Percentiles rank a stretch among this genome's conserved stretches.
Evolutionary conservation across 73 alveolate genomes (phyloP).

Genomic region (Breviolum minutum): DNA sequence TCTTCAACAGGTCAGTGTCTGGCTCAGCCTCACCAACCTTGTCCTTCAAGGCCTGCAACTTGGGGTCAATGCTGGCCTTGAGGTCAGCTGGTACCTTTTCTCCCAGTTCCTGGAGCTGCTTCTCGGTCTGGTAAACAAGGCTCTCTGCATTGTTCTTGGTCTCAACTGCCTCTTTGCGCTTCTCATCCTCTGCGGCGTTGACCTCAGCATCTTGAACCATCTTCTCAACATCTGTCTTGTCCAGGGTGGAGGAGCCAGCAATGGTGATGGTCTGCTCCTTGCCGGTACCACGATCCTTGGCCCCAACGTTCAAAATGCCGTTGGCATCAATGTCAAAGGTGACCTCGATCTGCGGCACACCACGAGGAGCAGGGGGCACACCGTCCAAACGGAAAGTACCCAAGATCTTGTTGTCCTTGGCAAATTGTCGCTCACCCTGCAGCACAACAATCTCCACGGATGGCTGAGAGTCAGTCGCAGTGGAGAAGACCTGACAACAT

Average conservation of each 20-base stretch:
- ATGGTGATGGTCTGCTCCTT: conserved; percentile 97
- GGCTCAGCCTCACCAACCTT: conserved; percentile 38
- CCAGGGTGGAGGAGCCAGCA: conserved; percentile 73
- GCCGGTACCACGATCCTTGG: conserved; percentile 99
- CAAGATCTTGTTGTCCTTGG: conserved; percentile 96
- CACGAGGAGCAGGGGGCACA: conserved; percentile 96
- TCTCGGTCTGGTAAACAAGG: conserved; percentile 91
- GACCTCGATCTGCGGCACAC: conserved; percentile 99
- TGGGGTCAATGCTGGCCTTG: conserved; percentile 65
- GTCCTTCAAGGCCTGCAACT: conserved; percentile 54
- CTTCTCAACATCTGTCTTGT: conserved; percentile 1
- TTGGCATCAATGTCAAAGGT: conserved; percentile 99
- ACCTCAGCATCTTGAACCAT: conserved; percentile 47
- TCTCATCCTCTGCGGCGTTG: not conserved
- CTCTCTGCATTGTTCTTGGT: conserved; percentile 58
- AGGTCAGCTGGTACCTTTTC: conserved; percentile 89
- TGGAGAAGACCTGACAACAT: conserved; percentile 98
- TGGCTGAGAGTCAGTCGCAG: conserved; percentile 99
- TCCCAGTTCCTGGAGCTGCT: conserved; percentile 79
- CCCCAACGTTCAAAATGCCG: conserved; percentile 99
- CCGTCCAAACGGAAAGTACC: conserved; percentile 99
- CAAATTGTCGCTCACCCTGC: conserved; percentile 98
- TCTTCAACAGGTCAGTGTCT: conserved; percentile 31
- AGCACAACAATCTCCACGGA: conserved; percentile 98
- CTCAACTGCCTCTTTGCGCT: conserved; percentile 20